These are phyloP conservation scores for Linanthus parryae DNA, from an alignment of 148 eudicot genomes.

Conservation along the genomic window DNA sequence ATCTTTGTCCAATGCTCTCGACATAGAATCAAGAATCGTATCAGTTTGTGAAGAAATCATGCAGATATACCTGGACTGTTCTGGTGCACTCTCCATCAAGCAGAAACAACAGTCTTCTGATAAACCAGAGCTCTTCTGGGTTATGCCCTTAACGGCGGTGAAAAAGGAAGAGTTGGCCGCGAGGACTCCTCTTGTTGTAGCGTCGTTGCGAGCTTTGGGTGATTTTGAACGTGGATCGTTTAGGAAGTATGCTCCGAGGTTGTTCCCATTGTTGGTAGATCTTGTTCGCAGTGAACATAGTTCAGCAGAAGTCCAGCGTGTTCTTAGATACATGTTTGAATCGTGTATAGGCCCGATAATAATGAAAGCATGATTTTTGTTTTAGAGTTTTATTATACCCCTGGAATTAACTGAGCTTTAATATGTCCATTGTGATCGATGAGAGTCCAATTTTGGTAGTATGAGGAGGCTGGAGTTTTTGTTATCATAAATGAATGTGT, in stretches of 20 bases:
- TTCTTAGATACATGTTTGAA: constrained; percentile 42
- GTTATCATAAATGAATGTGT: no score
- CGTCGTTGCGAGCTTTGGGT: constrained; percentile 53
- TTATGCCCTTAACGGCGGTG: constrained; percentile 69
- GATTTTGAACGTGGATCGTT: constrained; percentile 42
- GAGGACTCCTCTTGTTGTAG: constrained; percentile 58
- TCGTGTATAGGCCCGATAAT: constrained; percentile 61
- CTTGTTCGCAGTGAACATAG: constrained; percentile 67
- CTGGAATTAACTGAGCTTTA: background rate
- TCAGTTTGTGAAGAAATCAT: constrained; percentile 62
- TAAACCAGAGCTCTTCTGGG: constrained; percentile 41
- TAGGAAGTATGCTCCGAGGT: constrained; percentile 37
- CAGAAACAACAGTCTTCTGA: constrained; percentile 20
- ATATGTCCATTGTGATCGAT: background rate
- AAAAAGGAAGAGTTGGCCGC: constrained; percentile 87
- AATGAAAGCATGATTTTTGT: constrained; percentile 17
- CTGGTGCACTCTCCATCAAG: constrained; percentile 31
- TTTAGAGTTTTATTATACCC: background rate
- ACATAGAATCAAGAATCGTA: constrained; percentile 46
- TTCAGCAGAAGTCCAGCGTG: constrained; percentile 46
- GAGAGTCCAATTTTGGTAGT: constrained; percentile 12
- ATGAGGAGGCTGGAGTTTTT: background rate
- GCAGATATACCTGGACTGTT: constrained; percentile 66
- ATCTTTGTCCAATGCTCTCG: constrained; percentile 38
- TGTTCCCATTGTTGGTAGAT: constrained; percentile 75